These are phyloP conservation scores for Talaromyces liani DNA, from an alignment of 495 filamentous ascomycete species.

Conservation along the genomic window DNA sequence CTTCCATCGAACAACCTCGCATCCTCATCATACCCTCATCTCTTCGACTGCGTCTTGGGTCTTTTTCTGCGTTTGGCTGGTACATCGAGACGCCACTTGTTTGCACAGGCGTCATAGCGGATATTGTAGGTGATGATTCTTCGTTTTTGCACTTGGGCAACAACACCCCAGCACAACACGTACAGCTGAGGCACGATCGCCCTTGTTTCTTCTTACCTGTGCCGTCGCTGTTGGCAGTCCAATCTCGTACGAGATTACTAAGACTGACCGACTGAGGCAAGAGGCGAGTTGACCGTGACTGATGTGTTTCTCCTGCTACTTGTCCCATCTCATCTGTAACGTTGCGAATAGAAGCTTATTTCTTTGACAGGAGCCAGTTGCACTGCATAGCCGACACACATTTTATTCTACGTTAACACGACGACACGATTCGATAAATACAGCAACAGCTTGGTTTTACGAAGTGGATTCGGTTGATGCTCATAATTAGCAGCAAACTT, in stretches of 20 bases:
- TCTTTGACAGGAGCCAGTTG: background rate
- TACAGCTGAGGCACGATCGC: background rate
- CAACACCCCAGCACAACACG: background rate
- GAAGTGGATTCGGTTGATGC: background rate
- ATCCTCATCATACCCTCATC: background rate
- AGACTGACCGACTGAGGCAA: background rate
- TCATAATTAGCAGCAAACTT: background rate
- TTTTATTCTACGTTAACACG: background rate
- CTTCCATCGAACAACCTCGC: background rate
- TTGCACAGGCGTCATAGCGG: background rate
- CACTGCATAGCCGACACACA: background rate
- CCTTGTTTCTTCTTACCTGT: background rate
- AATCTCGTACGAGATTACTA: background rate
- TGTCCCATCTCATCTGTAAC: background rate
- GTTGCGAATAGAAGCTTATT: background rate
- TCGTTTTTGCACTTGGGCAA: background rate
- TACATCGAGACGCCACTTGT: background rate
- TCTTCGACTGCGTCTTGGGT: background rate
- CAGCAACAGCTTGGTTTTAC: background rate
- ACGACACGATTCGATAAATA: background rate
- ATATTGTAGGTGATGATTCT: slow-evolving; percentile 1
- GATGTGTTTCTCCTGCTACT: background rate
- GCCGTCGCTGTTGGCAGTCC: background rate
- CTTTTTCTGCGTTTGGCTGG: background rate
- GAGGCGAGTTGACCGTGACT: background rate